phyloP scores from a whole-genome alignment of 2,329 filamentous ascomycete species.

The Tolypocladium tundrense region DNA sequence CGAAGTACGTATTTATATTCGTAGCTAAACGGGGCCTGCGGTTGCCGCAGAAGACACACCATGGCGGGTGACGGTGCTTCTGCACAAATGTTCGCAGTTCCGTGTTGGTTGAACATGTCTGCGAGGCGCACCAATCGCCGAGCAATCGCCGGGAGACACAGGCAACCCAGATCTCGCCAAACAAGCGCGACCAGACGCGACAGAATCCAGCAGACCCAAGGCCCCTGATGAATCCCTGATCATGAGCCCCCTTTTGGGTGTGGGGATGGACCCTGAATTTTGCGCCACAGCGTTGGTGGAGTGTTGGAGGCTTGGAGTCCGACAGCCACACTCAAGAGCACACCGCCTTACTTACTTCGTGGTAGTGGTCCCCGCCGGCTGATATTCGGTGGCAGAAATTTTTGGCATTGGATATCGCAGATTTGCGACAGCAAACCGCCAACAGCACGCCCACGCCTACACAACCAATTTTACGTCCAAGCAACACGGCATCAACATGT shows the following conservation, averaged over 20 bases:
- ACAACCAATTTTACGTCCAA: constrained; percentile 31
- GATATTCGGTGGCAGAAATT: neutral
- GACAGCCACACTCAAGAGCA: neutral
- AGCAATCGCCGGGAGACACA: neutral
- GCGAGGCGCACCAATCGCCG: neutral
- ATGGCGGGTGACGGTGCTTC: neutral
- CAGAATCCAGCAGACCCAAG: neutral
- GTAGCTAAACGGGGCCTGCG: neutral
- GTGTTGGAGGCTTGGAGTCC: too few relatives aligned
- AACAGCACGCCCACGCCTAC: neutral
- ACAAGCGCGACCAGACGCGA: neutral
- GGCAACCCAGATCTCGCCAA: neutral
- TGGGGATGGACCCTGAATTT: neutral
- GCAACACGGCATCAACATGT: constrained; percentile 19
- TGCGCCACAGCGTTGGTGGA: neutral
- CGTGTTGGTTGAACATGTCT: neutral
- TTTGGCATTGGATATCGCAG: neutral
- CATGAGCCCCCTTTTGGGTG: neutral
- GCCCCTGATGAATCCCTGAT: neutral
- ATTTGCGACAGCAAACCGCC: neutral
- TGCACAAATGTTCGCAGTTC: neutral
- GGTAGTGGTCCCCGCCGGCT: neutral
- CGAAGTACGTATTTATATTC: neutral
- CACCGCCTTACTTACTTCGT: neutral
- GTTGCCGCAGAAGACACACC: neutral